A percentile compares a stretch with the other conserved stretches of the same genome.
Conservation (phyloP, 345 rosid species). For the Citrus reticulata region DNA sequence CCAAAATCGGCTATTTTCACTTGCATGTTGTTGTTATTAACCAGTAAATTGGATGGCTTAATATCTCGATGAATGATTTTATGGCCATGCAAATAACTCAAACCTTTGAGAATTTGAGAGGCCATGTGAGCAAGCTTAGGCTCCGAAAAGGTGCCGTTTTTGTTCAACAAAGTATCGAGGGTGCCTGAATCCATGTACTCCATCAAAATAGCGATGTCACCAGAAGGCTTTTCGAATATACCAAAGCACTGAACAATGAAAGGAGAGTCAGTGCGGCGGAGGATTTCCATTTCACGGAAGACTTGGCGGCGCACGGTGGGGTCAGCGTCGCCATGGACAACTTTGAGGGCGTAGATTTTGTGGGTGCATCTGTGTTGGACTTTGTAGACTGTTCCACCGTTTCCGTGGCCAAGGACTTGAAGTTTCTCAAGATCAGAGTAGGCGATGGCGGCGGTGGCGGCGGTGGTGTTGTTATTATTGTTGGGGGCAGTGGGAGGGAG, state of each 20-base stretch:
- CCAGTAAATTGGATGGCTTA: slow-evolving; percentile 75
- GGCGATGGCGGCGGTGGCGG: slow-evolving; percentile 13
- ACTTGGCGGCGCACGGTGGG: slow-evolving; percentile 54
- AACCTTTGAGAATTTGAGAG: slow-evolving; percentile 57
- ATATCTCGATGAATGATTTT: slow-evolving; percentile 82
- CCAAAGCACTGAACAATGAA: slow-evolving; percentile 57
- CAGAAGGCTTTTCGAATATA: slow-evolving; percentile 54
- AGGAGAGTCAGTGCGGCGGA: slow-evolving; percentile 74
- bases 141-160: slow-evolving; percentile 52
- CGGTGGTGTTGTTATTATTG: not conserved
- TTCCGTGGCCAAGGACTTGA: slow-evolving; percentile 73
- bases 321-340: slow-evolving; percentile 60
- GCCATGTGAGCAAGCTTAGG: slow-evolving; percentile 45
- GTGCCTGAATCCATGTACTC: slow-evolving; percentile 86
- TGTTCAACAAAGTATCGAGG: slow-evolving; percentile 43
- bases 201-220: slow-evolving; percentile 69
- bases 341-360: slow-evolving; percentile 64
- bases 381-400: slow-evolving; percentile 80
- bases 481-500: slow-evolving; percentile 39
- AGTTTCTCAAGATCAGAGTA: slow-evolving; percentile 59
- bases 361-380: slow-evolving; percentile 54
- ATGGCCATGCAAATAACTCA: slow-evolving; percentile 56
- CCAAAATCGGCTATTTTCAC: too few relatives aligned
- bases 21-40: slow-evolving; percentile 21
- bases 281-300: slow-evolving; percentile 71